Percentiles rank a stretch among this genome's conserved stretches.
Conservation (phyloP, 2,329 filamentous ascomycete species). For the Immersiporthe knoxdaviesiana region DNA sequence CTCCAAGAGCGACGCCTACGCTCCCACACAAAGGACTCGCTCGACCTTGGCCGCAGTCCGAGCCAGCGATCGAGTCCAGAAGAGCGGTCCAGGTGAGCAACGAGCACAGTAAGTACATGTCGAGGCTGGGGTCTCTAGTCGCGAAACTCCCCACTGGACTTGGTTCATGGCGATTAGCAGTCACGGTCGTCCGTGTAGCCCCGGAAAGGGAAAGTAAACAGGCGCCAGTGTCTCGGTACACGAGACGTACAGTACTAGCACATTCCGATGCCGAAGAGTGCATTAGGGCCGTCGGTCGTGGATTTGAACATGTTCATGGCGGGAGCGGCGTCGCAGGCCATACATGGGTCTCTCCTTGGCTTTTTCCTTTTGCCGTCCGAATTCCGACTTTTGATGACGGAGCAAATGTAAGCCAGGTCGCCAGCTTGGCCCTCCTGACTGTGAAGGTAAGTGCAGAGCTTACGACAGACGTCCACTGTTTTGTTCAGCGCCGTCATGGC, state of each 20-base stretch:
- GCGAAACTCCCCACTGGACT: background rate
- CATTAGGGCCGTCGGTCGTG: constrained; percentile 12
- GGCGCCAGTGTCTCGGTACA: constrained; percentile 7
- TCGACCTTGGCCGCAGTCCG: background rate
- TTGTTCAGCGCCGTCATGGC: background rate
- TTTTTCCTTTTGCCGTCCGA: background rate
- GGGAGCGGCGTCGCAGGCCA: background rate
- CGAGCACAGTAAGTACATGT: background rate
- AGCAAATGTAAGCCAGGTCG: background rate
- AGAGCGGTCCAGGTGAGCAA: background rate
- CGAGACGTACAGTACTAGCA: constrained; percentile 8
- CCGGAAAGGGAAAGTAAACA: background rate
- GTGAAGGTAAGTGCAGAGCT: background rate
- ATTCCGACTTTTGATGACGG: background rate
- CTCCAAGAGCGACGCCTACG: background rate
- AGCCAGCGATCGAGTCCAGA: background rate
- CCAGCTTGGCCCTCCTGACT: background rate
- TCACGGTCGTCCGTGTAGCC: background rate
- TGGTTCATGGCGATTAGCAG: background rate
- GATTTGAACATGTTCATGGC: background rate
- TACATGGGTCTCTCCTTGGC: background rate
- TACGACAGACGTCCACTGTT: background rate
- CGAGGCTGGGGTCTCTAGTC: background rate
- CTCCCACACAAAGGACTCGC: background rate
- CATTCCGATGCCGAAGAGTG: constrained; percentile 5